Evolutionary conservation across 306 rosid genomes (phyloP), one percentile per base, ranked within the genome.

Genomic region (Corylus heterophylla): DNA sequence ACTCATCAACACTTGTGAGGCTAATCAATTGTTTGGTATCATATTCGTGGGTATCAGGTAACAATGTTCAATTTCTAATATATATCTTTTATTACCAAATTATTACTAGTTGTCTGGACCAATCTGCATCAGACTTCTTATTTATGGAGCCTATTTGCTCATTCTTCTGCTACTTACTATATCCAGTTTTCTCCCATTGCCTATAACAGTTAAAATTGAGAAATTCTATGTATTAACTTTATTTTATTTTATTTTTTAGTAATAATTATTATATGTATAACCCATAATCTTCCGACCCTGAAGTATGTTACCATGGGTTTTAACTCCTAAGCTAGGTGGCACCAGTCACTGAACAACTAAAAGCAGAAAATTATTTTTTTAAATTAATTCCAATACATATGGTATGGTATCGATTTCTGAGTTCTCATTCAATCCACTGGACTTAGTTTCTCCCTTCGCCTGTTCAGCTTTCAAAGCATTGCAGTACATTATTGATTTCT

Each of bases 391-490:
- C 0, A 3, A 8, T 48, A 10, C 12, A 48, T 22, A 22, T 22
- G 25, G 22, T 48, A 48, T 8, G 51, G 14, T 58, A 12, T 58
- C 18, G 5, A 35, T 64, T 64, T 63, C n/a, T 31, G 47, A 35
- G 31, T 64, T 64, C 20, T 64, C 47, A 14, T 64, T 29, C 70
- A 64, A 27, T 64, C 47, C 68, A 5, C 0, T 64, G 20, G 70
- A 64, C 20, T 35, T 35, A 14, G 47, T 64, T 13, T 31, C 68
- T 29, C 12, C 5, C 42, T 64, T 35, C 8, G 18, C 70, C 13
- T 64, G 47, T 64, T 14, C 45, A 35, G 70, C 44, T 64, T 64
- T 16, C 44, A 64, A 64, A 64, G 47, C 14, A 64, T 64, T 64
- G 25, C 25, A 22, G 25, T 22, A 22, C 25, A 22, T 22, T 22